Evolutionary conservation across 768 basidiomycete species (phyloP).

Genomic region (Boletus reticulatus): DNA sequence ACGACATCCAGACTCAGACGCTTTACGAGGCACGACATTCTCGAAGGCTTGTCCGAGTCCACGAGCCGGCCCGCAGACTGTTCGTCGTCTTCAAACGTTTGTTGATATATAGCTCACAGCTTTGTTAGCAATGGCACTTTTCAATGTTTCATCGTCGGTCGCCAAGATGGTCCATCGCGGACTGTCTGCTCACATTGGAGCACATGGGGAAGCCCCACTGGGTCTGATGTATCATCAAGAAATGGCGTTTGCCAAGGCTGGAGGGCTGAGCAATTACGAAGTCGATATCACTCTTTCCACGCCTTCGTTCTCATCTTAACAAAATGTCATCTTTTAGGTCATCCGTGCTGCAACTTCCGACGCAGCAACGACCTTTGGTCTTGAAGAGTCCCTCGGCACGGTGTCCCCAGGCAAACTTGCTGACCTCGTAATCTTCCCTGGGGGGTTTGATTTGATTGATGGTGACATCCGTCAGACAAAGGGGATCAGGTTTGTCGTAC

Average conservation of each 20-base stretch:
- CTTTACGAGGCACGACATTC: conserved; percentile 62
- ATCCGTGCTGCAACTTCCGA: conserved; percentile 66
- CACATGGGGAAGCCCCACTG: conserved; percentile 70
- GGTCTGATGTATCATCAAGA: conserved; percentile 79
- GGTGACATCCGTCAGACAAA: conserved; percentile 50
- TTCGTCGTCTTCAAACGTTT: conserved; percentile 30
- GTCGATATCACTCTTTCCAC: conserved; percentile 31
- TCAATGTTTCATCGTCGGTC: conserved; percentile 66
- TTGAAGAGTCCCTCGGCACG: conserved; percentile 60
- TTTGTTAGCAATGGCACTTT: conserved; percentile 54
- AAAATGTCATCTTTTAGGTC: conserved; percentile 38
- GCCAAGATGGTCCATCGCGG: conserved; percentile 69
- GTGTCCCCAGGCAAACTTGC: conserved; percentile 66
- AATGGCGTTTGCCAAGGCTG: conserved; percentile 60
- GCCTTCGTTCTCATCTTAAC: neutral
- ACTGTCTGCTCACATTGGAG: conserved; percentile 63
- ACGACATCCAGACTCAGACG: conserved; percentile 48
- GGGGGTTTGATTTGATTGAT: conserved; percentile 54
- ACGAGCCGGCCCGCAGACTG: conserved; percentile 58
- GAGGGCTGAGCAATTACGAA: conserved; percentile 71
- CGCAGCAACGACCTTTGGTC: conserved; percentile 64
- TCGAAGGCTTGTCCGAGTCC: conserved; percentile 60
- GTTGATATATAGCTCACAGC: neutral
- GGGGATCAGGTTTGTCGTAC: conserved; percentile 53
- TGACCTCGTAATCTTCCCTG: conserved; percentile 66